Percentiles rank a stretch among this genome's conserved stretches.
Evolutionary conservation across 768 basidiomycete genomes (phyloP).

Genomic region (Serendipita sp.): DNA sequence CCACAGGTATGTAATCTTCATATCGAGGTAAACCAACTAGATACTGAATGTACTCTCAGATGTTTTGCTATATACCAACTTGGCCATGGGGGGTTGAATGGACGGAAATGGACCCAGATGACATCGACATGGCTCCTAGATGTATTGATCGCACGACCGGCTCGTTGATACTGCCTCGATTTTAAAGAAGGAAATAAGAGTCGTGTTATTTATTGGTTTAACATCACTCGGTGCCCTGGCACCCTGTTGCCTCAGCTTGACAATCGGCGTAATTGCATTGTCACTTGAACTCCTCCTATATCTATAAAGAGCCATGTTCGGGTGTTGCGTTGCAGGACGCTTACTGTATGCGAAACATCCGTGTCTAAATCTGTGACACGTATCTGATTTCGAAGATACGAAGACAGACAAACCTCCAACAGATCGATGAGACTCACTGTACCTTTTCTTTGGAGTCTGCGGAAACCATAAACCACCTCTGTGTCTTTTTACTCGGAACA

Average conservation of each 20-base stretch:
- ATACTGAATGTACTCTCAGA: neutral
- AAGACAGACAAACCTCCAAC: constrained; percentile 57
- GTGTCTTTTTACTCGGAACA: constrained; percentile 69
- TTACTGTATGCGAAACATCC: constrained; percentile 10
- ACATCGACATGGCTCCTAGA: neutral
- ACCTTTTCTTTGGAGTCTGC: constrained; percentile 59
- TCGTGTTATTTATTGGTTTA: too few relatives aligned
- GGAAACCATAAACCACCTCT: constrained; percentile 65
- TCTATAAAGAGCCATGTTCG: constrained; percentile 11
- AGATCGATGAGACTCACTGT: constrained; percentile 73
- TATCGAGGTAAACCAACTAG: neutral
- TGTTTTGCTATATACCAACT: neutral
- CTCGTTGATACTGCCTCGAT: neutral
- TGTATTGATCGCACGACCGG: neutral
- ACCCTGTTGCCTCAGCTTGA: neutral
- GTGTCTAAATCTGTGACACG: neutral
- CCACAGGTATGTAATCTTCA: neutral
- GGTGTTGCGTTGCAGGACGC: constrained; percentile 15
- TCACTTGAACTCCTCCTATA: neutral
- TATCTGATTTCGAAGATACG: neutral
- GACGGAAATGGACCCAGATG: neutral
- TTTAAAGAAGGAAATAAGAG: too few relatives aligned
- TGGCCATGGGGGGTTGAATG: neutral
- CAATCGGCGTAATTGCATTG: neutral
- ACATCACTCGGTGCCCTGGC: neutral